Percentiles rank a stretch among this genome's conserved stretches.
Conservation (phyloP, 129 eudicot species). For the Centella asiatica region DNA sequence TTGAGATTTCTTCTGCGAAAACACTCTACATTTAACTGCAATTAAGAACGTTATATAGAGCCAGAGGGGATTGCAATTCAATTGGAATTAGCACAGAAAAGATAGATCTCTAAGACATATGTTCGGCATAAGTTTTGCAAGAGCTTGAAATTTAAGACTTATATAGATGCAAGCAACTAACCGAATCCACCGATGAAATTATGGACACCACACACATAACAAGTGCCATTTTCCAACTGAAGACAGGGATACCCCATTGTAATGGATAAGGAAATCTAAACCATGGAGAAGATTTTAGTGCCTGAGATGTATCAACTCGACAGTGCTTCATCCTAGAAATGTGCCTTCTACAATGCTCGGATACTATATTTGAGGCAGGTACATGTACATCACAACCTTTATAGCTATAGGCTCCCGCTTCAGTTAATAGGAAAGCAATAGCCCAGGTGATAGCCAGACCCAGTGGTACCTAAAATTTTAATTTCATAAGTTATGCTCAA, state of each 20-base stretch:
- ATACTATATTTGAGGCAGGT: slow-evolving; percentile 74
- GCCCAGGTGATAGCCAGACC: slow-evolving; percentile 89
- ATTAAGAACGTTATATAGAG: too few relatives aligned
- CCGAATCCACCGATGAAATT: slow-evolving; percentile 89
- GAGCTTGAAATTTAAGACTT: too few relatives aligned
- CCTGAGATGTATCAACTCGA: slow-evolving; percentile 82
- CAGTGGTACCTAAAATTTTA: slow-evolving; percentile 61
- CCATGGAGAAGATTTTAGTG: slow-evolving; percentile 76
- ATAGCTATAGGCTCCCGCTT: slow-evolving; percentile 78
- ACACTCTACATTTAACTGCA: too few relatives aligned
- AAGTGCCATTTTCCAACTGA: slow-evolving; percentile 78
- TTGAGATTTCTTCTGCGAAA: too few relatives aligned
- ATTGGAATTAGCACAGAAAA: too few relatives aligned
- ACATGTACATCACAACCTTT: slow-evolving; percentile 74
- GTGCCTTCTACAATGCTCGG: slow-evolving; percentile 86
- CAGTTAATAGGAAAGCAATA: slow-evolving; percentile 68
- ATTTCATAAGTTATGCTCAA: slow-evolving; percentile 4
- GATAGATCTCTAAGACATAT: too few relatives aligned
- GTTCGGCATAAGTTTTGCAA: too few relatives aligned
- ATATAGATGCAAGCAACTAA: slow-evolving; percentile 25
- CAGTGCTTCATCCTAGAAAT: slow-evolving; percentile 65
- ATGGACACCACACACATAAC: slow-evolving; percentile 89
- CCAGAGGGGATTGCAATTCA: too few relatives aligned
- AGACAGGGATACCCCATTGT: slow-evolving; percentile 94
- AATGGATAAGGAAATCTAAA: slow-evolving; percentile 92